Percentiles rank a stretch among this genome's conserved stretches.
phyloP scores from a whole-genome alignment of 1,284 basidiomycete genomes.

The Sporisorium reilianum region DNA sequence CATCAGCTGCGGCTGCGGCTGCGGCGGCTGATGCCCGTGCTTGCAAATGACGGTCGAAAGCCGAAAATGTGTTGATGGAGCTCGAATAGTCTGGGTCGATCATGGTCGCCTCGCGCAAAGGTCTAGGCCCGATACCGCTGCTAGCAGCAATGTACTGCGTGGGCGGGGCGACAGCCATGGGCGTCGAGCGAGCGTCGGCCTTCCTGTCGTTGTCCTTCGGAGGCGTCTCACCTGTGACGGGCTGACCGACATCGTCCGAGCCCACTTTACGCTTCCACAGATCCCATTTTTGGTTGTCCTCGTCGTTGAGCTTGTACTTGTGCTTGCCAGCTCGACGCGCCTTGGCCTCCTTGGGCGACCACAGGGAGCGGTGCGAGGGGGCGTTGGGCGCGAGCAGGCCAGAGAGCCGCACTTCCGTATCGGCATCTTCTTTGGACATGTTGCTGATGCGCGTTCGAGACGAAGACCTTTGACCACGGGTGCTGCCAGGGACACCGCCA shows the following conservation, averaged over 20 bases:
- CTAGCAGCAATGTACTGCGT: conserved; percentile 43
- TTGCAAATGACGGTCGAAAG: conserved; percentile 34
- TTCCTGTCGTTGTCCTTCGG: conserved; percentile 5
- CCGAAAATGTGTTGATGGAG: conserved; percentile 27
- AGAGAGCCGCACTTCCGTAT: conserved; percentile 49
- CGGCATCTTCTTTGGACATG: conserved; percentile 50
- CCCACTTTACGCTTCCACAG: conserved; percentile 51
- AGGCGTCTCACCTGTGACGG: background rate
- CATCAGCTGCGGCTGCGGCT: background rate
- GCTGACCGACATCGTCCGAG: conserved; percentile 7
- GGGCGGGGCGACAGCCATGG: conserved; percentile 50
- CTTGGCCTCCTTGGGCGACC: conserved; percentile 47
- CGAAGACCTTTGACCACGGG: conserved; percentile 33
- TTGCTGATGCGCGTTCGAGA: conserved; percentile 49
- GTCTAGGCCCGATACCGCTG: conserved; percentile 43
- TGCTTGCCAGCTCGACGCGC: conserved; percentile 42
- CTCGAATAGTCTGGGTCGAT: conserved; percentile 33
- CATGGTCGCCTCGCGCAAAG: conserved; percentile 42
- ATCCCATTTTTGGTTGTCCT: conserved; percentile 57
- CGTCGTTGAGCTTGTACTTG: conserved; percentile 54
- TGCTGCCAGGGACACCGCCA: conserved; percentile 18
- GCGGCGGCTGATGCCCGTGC: conserved; percentile 10
- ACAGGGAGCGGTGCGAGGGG: conserved; percentile 60
- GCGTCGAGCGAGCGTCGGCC: conserved; percentile 34
- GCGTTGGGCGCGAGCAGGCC: conserved; percentile 63